phyloP scores from a whole-genome alignment of 106 monocot genomes.

The Gastrodia elata region DNA sequence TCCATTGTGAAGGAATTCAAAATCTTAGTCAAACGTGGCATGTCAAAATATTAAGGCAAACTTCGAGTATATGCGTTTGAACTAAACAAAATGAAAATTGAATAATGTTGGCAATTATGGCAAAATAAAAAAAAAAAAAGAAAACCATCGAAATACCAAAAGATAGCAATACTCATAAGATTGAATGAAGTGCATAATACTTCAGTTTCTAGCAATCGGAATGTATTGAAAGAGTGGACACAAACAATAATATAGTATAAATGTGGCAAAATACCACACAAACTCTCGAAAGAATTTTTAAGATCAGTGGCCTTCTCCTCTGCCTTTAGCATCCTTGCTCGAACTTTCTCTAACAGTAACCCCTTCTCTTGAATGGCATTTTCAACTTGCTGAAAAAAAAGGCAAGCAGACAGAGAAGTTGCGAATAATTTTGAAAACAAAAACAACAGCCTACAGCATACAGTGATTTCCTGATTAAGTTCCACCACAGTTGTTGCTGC shows the following conservation, averaged over 20 bases:
- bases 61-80: no score
- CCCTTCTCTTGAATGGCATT: constrained; percentile 54
- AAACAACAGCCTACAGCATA: constrained; percentile 28
- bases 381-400: constrained; percentile 50
- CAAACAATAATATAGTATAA: not conserved
- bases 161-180: no score
- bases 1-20: not conserved
- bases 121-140: no score
- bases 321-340: constrained; percentile 24
- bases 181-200: not conserved
- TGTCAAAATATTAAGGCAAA: no score
- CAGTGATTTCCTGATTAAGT: constrained; percentile 68
- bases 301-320: constrained; percentile 49
- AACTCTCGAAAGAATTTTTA: constrained; percentile 51
- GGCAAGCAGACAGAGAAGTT: not conserved
- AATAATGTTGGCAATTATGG: no score
- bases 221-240: not conserved
- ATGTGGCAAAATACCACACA: constrained; percentile 42
- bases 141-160: no score
- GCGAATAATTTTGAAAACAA: not conserved
- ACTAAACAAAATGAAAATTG: no score
- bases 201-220: not conserved
- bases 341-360: constrained; percentile 35
- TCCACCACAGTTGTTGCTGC: constrained; percentile 39
- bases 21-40: not conserved